These are phyloP conservation scores for Mycosphaerella sp. DNA, from an alignment of 2,329 filamentous ascomycete species.

Conservation along the genomic window DNA sequence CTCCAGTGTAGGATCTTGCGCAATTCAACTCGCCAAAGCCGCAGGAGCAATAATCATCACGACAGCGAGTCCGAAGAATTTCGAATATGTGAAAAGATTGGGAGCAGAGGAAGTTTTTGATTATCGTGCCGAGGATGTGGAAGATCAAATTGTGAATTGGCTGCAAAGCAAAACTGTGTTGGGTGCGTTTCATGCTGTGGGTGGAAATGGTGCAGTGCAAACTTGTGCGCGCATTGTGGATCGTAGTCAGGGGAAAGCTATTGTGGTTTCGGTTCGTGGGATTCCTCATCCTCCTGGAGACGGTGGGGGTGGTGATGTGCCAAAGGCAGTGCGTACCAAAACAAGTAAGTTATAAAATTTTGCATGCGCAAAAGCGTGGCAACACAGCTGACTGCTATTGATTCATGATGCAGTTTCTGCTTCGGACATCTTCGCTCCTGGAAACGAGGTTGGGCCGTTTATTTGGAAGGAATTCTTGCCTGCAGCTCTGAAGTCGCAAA, in stretches of 20 bases:
- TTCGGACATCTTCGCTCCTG: conserved; percentile 17
- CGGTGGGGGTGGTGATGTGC: conserved; percentile 15
- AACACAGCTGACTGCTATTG: background rate
- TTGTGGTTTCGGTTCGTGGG: conserved; percentile 25
- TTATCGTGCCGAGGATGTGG: conserved; percentile 35
- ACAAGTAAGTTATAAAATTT: conserved; percentile 27
- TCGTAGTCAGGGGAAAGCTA: conserved; percentile 26
- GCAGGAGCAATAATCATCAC: conserved; percentile 40
- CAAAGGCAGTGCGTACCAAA: conserved; percentile 23
- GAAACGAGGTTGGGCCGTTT: conserved; percentile 25
- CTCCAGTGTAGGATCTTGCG: conserved; percentile 48
- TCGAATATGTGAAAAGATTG: conserved; percentile 39
- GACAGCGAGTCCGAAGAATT: conserved; percentile 34
- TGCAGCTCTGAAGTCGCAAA: conserved; percentile 25
- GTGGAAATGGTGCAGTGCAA: conserved; percentile 21
- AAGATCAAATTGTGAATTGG: conserved; percentile 26
- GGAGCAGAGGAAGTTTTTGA: conserved; percentile 47
- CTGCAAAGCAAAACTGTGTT: conserved; percentile 29
- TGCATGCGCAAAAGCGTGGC: too few species aligned
- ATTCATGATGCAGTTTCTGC: conserved; percentile 12
- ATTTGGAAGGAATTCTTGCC: conserved; percentile 30
- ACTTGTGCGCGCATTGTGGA: conserved; percentile 28
- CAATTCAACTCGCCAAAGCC: conserved; percentile 46
- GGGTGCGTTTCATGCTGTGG: conserved; percentile 29
- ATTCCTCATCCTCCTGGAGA: conserved; percentile 15